Base-by-base conservation (phyloP, 2,329 filamentous ascomycete species). In the Passalora sequoiae region DNA sequence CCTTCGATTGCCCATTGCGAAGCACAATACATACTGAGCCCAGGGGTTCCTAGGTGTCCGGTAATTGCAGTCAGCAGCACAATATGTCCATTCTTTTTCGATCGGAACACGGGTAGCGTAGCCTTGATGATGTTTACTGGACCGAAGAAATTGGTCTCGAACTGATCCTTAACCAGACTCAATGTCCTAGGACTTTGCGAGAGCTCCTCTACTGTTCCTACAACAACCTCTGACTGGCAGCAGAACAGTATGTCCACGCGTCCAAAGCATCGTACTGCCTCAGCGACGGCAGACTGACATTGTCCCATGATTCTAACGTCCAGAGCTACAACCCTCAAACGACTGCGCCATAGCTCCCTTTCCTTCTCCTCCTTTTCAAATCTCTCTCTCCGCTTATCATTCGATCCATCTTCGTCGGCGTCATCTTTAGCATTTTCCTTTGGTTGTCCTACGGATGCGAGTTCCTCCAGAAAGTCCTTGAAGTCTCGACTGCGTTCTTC, bases 91-190 rank as follows among this genome's bases (percentile, higher is more conserved):
- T 83, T 89, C 56, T 84, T 82, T 60, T 89, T 84, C 47, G 76
- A 74, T 31, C 92, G 78, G 65, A 97, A 83, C 42, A 82, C 76
- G 1, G 91, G 89, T 16, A 98, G 73, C 1, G 82, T 76, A 10
- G 89, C 86, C 65, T 92, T 94, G 70, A 97, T 94, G 62, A 94
- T 87, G 67, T 97, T 97, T 64, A 97, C 84, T 45, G 94, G 89
- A 1, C 87, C 88, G 66, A 97, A 97, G 72, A 94, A 97, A 58
- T 94, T 88, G 51, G 81, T 82, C 65, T 97, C 91, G 63, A 97
- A 96, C 64, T 96, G 91, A 60, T 94, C 86, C 49, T 86, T 80
- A 25, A 94, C 83, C 13, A 96, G 76, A 46, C 83, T 88, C 55
- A 83, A 77, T 1, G 87, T 89, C 31, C 81, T 77, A 4, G 76